phyloP scores from a whole-genome alignment of 2,329 filamentous ascomycete species.

The Colletotrichum trifolii region DNA sequence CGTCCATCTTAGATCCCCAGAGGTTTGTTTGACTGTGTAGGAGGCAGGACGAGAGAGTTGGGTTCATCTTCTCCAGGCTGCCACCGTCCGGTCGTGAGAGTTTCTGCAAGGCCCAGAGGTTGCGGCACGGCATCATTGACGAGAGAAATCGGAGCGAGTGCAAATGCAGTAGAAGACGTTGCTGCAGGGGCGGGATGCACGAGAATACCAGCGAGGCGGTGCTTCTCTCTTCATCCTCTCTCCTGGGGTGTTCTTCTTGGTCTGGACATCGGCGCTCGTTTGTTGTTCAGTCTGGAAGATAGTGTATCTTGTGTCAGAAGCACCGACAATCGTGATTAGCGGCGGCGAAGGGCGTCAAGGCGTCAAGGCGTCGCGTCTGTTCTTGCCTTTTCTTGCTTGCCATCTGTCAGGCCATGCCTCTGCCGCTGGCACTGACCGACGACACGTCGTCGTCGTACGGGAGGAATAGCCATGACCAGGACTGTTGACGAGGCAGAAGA shows the following conservation, averaged over 20 bases:
- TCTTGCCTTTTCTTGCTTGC: slow-evolving; percentile 17
- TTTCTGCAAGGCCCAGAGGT: slow-evolving; percentile 12
- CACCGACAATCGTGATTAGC: slow-evolving; percentile 22
- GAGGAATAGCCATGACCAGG: neutral
- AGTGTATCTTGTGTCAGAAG: slow-evolving; percentile 32
- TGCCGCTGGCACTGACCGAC: too few species aligned
- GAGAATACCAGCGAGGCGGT: slow-evolving; percentile 28
- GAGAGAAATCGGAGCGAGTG: too few species aligned
- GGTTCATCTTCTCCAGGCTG: slow-evolving; percentile 18
- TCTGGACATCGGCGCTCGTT: slow-evolving; percentile 36
- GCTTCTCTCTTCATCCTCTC: slow-evolving; percentile 32
- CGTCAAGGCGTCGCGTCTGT: slow-evolving; percentile 31
- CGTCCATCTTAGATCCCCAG: neutral
- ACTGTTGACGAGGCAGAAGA: too few species aligned
- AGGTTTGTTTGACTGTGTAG: neutral
- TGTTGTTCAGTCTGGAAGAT: slow-evolving; percentile 26
- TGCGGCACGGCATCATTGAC: neutral
- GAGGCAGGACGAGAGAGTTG: too few species aligned
- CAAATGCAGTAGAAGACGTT: neutral
- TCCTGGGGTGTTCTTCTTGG: slow-evolving; percentile 3
- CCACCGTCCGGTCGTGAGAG: slow-evolving; percentile 19
- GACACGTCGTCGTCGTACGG: neutral
- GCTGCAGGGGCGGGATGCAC: slow-evolving; percentile 8
- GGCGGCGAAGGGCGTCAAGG: slow-evolving; percentile 26
- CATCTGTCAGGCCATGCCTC: neutral